A percentile compares a stretch with the other conserved stretches of the same genome.
These are phyloP conservation scores for Aspergillus bertholletiae DNA, from an alignment of 495 filamentous ascomycete genomes.

Conservation along the genomic window DNA sequence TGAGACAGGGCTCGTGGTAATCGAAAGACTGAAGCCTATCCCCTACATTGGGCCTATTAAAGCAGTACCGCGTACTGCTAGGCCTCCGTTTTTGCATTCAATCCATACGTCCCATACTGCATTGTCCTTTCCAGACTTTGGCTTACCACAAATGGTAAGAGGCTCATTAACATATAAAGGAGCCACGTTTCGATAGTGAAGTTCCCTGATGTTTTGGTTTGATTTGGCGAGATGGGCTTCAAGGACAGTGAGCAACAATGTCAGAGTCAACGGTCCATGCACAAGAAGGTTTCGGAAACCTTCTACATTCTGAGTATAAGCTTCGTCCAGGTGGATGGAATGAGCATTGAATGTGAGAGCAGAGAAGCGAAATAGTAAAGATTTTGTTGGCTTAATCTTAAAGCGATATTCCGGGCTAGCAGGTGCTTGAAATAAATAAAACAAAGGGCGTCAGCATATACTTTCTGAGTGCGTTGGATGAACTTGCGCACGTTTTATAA, in stretches of 20 bases:
- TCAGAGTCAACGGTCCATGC: constrained; percentile 80
- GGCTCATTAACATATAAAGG: constrained; percentile 73
- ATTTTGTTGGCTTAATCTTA: constrained; percentile 55
- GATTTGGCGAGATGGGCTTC: constrained; percentile 40
- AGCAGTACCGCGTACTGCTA: constrained; percentile 58
- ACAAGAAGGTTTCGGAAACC: constrained; percentile 72
- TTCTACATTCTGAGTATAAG: constrained; percentile 66
- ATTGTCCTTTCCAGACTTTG: constrained; percentile 17
- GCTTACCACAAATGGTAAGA: constrained; percentile 54
- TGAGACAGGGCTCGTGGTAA: not conserved
- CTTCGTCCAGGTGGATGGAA: constrained; percentile 74
- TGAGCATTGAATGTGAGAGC: constrained; percentile 86
- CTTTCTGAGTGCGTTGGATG: constrained; percentile 2
- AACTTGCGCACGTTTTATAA: constrained; percentile 34
- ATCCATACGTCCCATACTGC: constrained; percentile 64
- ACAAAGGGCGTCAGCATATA: constrained; percentile 17
- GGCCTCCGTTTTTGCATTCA: constrained; percentile 53
- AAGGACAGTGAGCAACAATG: constrained; percentile 66
- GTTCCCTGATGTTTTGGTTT: constrained; percentile 33
- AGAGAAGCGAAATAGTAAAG: constrained; percentile 78
- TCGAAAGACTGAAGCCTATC: not conserved
- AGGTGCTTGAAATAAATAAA: constrained; percentile 23
- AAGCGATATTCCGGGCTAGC: constrained; percentile 54
- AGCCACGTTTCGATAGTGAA: constrained; percentile 80
- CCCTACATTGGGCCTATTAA: not conserved